Percentiles rank a stretch among this genome's conserved stretches.
Conservation (phyloP, 208 protist genomes). For the Leishmania amazonensis region DNA sequence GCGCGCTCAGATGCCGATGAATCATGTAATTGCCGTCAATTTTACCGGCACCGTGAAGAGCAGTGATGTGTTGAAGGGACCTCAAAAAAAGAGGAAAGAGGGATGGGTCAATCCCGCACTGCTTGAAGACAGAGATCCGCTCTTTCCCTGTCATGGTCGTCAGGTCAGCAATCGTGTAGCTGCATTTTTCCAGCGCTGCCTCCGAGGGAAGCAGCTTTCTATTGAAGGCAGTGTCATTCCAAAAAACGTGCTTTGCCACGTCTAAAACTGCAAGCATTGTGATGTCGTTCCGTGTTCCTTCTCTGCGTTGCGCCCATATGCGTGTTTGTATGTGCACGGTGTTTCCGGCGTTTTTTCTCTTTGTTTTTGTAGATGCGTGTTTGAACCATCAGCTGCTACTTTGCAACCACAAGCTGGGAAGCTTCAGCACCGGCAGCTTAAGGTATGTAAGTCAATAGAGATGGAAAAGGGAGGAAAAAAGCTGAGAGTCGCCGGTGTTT, state of each 20-base stretch:
- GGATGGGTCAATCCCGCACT: slow-evolving; percentile 73
- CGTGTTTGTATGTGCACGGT: background rate
- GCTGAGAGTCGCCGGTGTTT: background rate
- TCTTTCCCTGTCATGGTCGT: slow-evolving; percentile 77
- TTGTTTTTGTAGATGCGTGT: background rate
- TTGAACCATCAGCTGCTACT: background rate
- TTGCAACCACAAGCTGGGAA: background rate
- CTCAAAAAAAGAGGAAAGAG: slow-evolving; percentile 82
- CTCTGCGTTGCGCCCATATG: background rate
- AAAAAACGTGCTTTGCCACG: slow-evolving; percentile 80
- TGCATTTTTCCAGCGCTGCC: slow-evolving; percentile 58
- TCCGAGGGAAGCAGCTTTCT: slow-evolving; percentile 66
- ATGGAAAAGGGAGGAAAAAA: background rate
- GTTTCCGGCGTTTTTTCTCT: background rate
- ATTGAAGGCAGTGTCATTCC: slow-evolving; percentile 72
- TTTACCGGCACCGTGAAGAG: slow-evolving; percentile 45
- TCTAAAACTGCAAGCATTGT: slow-evolving; percentile 75
- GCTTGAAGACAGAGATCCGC: slow-evolving; percentile 60
- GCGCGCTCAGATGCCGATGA: slow-evolving; percentile 74
- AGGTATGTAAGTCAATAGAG: background rate
- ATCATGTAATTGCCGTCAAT: slow-evolving; percentile 67
- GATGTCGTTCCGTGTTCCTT: background rate
- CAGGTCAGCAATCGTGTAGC: slow-evolving; percentile 61
- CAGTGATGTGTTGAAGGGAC: slow-evolving; percentile 77
- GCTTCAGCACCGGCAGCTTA: background rate